phyloP scores from a whole-genome alignment of 352 stramenopile genomes.

The Phytophthora hybrid region DNA sequence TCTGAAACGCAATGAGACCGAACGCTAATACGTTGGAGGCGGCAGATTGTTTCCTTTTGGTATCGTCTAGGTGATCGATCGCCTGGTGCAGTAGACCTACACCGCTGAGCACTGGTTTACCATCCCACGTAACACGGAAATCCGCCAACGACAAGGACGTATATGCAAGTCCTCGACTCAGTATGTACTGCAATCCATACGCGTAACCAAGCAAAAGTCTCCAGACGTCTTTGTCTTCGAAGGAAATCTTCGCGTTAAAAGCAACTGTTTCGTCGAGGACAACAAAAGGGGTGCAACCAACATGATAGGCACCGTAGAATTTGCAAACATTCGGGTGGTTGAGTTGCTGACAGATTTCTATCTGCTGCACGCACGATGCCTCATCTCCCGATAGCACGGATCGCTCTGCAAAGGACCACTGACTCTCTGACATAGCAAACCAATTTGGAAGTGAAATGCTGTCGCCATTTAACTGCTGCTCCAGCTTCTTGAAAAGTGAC shows the following conservation, averaged over 20 bases:
- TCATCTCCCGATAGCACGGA: neutral
- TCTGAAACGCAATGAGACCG: neutral
- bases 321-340: slow-evolving; percentile 1
- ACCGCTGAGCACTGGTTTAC: neutral
- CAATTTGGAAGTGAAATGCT: neutral
- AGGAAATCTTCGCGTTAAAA: neutral
- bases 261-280: neutral
- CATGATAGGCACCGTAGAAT: slow-evolving; percentile 1
- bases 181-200: slow-evolving; percentile 2
- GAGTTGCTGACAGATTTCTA: neutral
- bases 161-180: neutral
- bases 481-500: neutral
- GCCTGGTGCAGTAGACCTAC: neutral
- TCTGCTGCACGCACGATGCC: neutral
- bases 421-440: neutral
- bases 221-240: neutral
- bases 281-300: neutral
- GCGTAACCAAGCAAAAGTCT: neutral
- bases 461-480: neutral
- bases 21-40: neutral
- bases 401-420: slow-evolving; percentile 1
- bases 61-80: neutral
- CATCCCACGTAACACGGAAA: neutral
- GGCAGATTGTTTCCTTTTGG: neutral
- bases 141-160: neutral